Percentiles rank a stretch among this genome's conserved stretches.
Evolutionary conservation across 768 basidiomycete genomes (phyloP).

Genomic region (Pleurotus tuber-regium): DNA sequence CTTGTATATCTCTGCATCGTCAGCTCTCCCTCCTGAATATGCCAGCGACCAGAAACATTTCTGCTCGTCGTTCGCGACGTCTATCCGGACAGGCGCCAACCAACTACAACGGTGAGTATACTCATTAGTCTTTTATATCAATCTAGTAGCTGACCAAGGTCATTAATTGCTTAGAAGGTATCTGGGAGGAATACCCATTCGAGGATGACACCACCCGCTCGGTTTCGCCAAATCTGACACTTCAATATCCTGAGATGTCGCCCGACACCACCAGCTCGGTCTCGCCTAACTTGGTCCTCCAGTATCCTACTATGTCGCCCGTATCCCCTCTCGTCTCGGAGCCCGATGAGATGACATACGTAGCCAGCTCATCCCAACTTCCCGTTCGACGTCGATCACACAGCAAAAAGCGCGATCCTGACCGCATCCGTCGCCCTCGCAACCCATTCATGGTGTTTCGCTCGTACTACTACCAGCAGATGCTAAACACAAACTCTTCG

Average conservation of each 20-base stretch:
- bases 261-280: neutral
- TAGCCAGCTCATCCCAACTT: constrained; percentile 4
- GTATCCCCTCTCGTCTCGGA: constrained; percentile 4
- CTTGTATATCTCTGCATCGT: neutral
- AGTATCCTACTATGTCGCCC: constrained; percentile 9
- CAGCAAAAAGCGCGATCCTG: constrained; percentile 26
- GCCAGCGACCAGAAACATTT: constrained; percentile 15
- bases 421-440: constrained; percentile 71
- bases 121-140: neutral
- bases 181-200: neutral
- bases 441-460: constrained; percentile 83
- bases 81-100: constrained; percentile 38
- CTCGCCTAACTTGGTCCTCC: constrained; percentile 3
- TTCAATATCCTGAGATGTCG: neutral
- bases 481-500: constrained; percentile 43
- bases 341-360: neutral
- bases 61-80: constrained; percentile 40
- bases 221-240: neutral
- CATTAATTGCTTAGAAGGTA: neutral
- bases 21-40: constrained; percentile 5
- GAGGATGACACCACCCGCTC: too few relatives aligned
- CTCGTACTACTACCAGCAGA: constrained; percentile 54
- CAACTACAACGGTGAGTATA: constrained; percentile 27
- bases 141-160: neutral
- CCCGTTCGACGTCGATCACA: constrained; percentile 16